Evolutionary conservation across 2,329 filamentous ascomycete species (phyloP).

Genomic region (Talaromyces verruculosus): DNA sequence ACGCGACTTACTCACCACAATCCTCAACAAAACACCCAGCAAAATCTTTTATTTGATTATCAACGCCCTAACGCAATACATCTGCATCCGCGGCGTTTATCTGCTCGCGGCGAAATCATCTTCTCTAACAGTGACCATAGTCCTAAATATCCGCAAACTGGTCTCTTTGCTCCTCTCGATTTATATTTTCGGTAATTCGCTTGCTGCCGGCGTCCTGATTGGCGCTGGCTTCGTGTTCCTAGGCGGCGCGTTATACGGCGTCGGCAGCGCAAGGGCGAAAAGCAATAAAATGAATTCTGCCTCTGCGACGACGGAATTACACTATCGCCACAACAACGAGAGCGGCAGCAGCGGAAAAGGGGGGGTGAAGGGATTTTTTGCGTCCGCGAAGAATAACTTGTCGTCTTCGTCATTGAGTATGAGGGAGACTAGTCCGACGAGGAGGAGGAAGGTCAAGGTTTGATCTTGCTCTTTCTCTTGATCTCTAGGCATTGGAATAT

Average conservation of each 20-base stretch:
- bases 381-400: slow-evolving; percentile 4
- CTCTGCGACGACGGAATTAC: slow-evolving; percentile 5
- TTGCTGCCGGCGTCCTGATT: slow-evolving; percentile 72
- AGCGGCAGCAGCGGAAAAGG: neutral
- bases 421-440: slow-evolving; percentile 17
- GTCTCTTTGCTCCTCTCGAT: slow-evolving; percentile 89
- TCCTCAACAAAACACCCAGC: slow-evolving; percentile 34
- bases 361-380: neutral
- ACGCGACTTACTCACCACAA: slow-evolving; percentile 26
- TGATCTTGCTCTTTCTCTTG: neutral
- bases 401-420: slow-evolving; percentile 15
- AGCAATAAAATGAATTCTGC: slow-evolving; percentile 17
- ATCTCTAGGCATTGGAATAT: neutral
- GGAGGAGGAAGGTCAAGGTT: slow-evolving; percentile 17
- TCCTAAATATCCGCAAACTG: slow-evolving; percentile 91
- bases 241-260: slow-evolving; percentile 85
- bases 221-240: slow-evolving; percentile 86
- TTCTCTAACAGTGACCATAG: slow-evolving; percentile 92
- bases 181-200: slow-evolving; percentile 84
- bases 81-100: slow-evolving; percentile 94
- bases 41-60: slow-evolving; percentile 43
- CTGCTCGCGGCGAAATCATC: slow-evolving; percentile 85
- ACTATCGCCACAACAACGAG: slow-evolving; percentile 3
- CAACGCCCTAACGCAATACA: slow-evolving; percentile 80
- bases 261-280: slow-evolving; percentile 56